phyloP scores from a whole-genome alignment of 345 rosid species.

The Sonneratia alba region DNA sequence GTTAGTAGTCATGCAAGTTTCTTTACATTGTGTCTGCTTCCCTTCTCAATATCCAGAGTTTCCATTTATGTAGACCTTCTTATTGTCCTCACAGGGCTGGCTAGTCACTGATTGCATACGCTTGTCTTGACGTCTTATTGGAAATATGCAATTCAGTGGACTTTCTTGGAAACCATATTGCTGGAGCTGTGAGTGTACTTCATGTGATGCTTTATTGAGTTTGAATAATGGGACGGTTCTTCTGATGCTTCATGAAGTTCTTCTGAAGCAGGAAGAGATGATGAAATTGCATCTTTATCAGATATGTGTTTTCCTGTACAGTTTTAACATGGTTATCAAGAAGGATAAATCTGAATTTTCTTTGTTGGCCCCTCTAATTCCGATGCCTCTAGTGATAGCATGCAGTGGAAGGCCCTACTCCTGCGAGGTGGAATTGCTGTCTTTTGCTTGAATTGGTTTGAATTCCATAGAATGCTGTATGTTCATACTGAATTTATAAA shows the following conservation, averaged over 20 bases:
- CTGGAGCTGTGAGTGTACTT: neutral
- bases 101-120: neutral
- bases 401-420: neutral
- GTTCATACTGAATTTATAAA: neutral
- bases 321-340: neutral
- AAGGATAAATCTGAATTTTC: neutral
- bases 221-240: neutral
- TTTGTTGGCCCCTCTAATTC: neutral
- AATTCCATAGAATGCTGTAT: neutral
- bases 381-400: neutral
- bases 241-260: neutral
- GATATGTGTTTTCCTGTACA: neutral
- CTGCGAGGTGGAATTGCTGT: neutral
- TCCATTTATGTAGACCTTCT: neutral
- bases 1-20: neutral
- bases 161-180: neutral
- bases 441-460: neutral
- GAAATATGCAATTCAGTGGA: neutral
- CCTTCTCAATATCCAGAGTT: neutral
- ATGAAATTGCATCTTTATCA: neutral
- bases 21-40: neutral
- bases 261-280: neutral
- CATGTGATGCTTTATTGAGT: neutral
- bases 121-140: neutral
- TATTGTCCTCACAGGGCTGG: neutral